Base-by-base conservation (phyloP, 2,329 filamentous ascomycete genomes). In the Thelonectria olida region DNA sequence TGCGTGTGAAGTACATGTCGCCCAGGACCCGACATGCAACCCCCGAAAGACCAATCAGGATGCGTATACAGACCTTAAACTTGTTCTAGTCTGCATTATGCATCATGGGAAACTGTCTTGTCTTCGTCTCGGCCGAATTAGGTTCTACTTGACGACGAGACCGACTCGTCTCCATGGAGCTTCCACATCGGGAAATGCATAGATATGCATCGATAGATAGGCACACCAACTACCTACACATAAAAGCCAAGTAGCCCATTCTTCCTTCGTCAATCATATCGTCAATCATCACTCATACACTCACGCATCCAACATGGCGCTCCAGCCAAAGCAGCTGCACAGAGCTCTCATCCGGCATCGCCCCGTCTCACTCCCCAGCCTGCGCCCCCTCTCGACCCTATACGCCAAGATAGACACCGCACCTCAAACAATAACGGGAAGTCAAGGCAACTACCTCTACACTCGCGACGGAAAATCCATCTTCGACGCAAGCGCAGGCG, bases 401-500 rank as follows among this genome's bases (percentile, higher is more conserved):
- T 28, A 56, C 22, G 34, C 53, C 22, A 47, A 47, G 5, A 31
- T 56, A 9, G 34, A 56, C 27, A 23, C 53, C 7, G 13, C 53
- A 7, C 53, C 53, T 1, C 53, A 47, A 15, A 13, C 53, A 13
- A 41, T 56, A 6, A 23, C 41, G 2, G 44, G 20, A 10, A 56
- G 53, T n/a, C 17, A 27, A 17, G 53, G 53, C 13, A 49, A 27
- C 19, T 34, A 49, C 19, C 34, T 56, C n/a, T 44, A 56, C 15
- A 56, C 44, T 2, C 34, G 23, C 3, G 44, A 56, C 28, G 53
- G 53, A 17, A 27, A 34, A 6, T 56, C 34, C 31, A 50, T 61
- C 5, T 4, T 61, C 28, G 58, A 61, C 9, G 54, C 58, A 15
- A 60, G 51, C 47, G 53, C 51, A 2, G 67, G 67, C 25, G 67